These are phyloP conservation scores for Pneumocystis murina DNA, from an alignment of 1,139 yeast genomes.

Conservation along the genomic window DNA sequence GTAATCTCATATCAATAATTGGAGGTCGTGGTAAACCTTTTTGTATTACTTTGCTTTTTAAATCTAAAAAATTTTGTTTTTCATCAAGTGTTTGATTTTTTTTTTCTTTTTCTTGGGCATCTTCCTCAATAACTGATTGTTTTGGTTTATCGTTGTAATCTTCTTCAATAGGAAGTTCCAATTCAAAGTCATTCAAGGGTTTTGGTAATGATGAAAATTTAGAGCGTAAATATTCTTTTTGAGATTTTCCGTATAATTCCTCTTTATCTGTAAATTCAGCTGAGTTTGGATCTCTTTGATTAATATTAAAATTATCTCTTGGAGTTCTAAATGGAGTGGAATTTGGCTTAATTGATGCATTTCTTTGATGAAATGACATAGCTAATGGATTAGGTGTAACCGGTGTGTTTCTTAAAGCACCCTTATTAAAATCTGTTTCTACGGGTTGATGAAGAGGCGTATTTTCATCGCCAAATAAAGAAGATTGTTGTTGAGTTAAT, in stretches of 20 bases:
- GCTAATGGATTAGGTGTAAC: constrained; percentile 17
- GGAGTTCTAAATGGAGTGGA: constrained; percentile 8
- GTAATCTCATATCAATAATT: constrained; percentile 17
- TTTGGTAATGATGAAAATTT: constrained; percentile 34
- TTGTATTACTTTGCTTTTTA: constrained; percentile 36
- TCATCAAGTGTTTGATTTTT: constrained; percentile 18
- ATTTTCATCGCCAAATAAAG: constrained; percentile 20
- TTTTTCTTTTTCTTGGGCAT: constrained; percentile 27
- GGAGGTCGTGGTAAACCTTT: constrained; percentile 38
- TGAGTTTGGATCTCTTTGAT: background rate
- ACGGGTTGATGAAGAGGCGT: constrained; percentile 15
- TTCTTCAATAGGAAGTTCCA: constrained; percentile 27
- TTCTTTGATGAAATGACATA: constrained; percentile 5
- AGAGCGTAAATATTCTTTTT: constrained; percentile 14
- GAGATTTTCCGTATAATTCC: background rate
- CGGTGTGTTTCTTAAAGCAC: constrained; percentile 12
- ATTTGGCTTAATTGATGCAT: background rate
- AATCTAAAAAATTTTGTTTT: constrained; percentile 19
- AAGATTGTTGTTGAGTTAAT: constrained; percentile 21
- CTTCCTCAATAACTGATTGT: constrained; percentile 17
- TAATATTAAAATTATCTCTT: constrained; percentile 9
- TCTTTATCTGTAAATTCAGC: background rate
- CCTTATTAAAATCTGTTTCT: constrained; percentile 8
- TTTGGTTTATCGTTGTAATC: constrained; percentile 18
- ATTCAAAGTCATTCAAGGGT: constrained; percentile 46